A percentile compares a stretch with the other conserved stretches of the same genome.
These are phyloP conservation scores for Venturia carpophila DNA, from an alignment of 2,329 filamentous ascomycete species.

Conservation along the genomic window DNA sequence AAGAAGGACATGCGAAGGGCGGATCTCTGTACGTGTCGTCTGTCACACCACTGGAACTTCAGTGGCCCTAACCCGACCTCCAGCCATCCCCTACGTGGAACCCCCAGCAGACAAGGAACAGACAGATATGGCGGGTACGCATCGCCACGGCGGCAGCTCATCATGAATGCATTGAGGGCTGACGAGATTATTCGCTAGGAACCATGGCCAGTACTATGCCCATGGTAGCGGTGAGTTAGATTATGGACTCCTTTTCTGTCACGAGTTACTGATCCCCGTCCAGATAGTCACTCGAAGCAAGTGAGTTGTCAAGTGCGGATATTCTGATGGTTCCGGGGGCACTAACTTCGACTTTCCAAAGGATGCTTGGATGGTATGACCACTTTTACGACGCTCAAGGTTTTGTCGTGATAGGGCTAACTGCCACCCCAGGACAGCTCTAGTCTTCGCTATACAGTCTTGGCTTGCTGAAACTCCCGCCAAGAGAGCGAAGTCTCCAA, in stretches of 20 bases:
- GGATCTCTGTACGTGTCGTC: constrained; percentile 56
- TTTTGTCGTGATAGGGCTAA: constrained; percentile 19
- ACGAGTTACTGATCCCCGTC: constrained; percentile 16
- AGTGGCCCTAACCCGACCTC: constrained; percentile 16
- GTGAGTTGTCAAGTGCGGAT: constrained; percentile 37
- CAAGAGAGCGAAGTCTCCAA: constrained; percentile 54
- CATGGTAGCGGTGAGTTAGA: constrained; percentile 67
- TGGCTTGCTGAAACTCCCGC: constrained; percentile 71
- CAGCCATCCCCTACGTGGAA: constrained; percentile 83
- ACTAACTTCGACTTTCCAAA: constrained; percentile 28
- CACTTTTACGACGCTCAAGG: not conserved
- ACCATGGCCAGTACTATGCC: constrained; percentile 72
- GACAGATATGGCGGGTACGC: constrained; percentile 62
- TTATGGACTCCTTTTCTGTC: constrained; percentile 15
- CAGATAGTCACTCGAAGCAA: constrained; percentile 87
- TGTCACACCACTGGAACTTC: not conserved
- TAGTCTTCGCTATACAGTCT: constrained; percentile 65
- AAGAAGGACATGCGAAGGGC: constrained; percentile 69
- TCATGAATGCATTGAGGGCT: constrained; percentile 23
- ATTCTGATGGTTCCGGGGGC: constrained; percentile 9
- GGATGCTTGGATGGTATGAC: constrained; percentile 55
- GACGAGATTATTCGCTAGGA: constrained; percentile 31
- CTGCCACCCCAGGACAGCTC: constrained; percentile 51
- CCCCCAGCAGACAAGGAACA: constrained; percentile 57
- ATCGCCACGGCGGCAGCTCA: not conserved